Conservation (phyloP, 2,329 filamentous ascomycete genomes). For the Diplodia mutila region DNA sequence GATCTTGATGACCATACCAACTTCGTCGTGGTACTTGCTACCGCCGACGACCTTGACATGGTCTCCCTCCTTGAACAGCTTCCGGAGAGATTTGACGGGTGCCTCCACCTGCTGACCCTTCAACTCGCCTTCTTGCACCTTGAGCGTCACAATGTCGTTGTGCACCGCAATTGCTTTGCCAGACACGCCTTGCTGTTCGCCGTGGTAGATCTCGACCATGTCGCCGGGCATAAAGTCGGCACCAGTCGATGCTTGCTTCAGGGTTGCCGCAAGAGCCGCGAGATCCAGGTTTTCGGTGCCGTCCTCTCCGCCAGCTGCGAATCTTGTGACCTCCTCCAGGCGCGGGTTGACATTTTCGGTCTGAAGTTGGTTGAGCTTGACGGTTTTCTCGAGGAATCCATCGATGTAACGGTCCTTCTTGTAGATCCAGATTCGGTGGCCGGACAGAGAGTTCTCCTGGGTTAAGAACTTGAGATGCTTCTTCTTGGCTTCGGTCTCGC, state of each 20-base stretch:
- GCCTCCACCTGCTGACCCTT: conserved; percentile 86
- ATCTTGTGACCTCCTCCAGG: conserved; percentile 93
- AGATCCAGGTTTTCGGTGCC: conserved; percentile 93
- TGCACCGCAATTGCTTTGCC: conserved; percentile 85
- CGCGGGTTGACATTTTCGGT: conserved; percentile 90
- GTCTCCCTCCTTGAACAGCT: conserved; percentile 89
- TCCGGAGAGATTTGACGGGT: conserved; percentile 87
- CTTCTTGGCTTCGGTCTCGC: conserved; percentile 89
- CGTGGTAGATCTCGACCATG: conserved; percentile 93
- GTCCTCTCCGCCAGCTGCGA: conserved; percentile 85
- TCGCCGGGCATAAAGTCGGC: conserved; percentile 90
- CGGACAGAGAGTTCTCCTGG: conserved; percentile 56
- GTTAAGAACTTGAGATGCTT: conserved; percentile 69
- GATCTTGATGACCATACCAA: conserved; percentile 95
- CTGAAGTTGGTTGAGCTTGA: conserved; percentile 84
- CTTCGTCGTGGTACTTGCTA: conserved; percentile 90
- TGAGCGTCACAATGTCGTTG: conserved; percentile 88
- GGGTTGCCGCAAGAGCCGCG: conserved; percentile 82
- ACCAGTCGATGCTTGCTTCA: conserved; percentile 80
- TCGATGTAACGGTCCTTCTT: conserved; percentile 88
- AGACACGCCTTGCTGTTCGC: conserved; percentile 89
- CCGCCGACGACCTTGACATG: conserved; percentile 99
- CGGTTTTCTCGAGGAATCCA: conserved; percentile 90
- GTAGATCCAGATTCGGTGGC: conserved; percentile 75
- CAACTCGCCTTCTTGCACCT: conserved; percentile 81